Percentiles rank a stretch among this genome's conserved stretches.
phyloP scores from a whole-genome alignment of 352 stramenopile genomes.

The Globisporangium ultimum region DNA sequence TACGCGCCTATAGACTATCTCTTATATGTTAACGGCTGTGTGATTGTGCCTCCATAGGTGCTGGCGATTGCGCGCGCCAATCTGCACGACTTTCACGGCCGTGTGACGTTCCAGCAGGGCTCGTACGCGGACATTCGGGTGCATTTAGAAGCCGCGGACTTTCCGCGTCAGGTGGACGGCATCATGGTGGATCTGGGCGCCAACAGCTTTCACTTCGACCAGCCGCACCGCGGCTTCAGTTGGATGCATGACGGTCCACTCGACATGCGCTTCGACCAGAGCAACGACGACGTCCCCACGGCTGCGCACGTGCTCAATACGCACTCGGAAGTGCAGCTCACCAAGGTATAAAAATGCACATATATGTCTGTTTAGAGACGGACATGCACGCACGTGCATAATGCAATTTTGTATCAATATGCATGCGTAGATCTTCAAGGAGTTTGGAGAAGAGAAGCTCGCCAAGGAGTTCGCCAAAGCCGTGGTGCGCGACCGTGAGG shows the following conservation, averaged over 20 bases:
- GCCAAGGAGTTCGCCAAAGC: slow-evolving; percentile 82
- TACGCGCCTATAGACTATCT: too few relatives aligned
- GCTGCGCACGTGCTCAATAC: slow-evolving; percentile 68
- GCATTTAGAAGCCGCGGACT: slow-evolving; percentile 35
- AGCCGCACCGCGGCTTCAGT: slow-evolving; percentile 65
- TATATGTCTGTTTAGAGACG: too few relatives aligned
- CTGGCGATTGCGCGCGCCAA: slow-evolving; percentile 51
- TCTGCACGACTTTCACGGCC: slow-evolving; percentile 38
- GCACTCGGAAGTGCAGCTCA: slow-evolving; percentile 72
- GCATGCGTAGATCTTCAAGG: slow-evolving; percentile 54
- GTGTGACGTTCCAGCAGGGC: slow-evolving; percentile 52
- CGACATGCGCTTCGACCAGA: slow-evolving; percentile 81
- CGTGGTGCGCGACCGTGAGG: slow-evolving; percentile 66
- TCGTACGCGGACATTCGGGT: slow-evolving; percentile 54
- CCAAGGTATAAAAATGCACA: slow-evolving; percentile 18
- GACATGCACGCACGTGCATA: too few relatives aligned
- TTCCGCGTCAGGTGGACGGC: slow-evolving; percentile 53
- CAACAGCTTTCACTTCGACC: slow-evolving; percentile 84
- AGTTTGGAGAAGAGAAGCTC: slow-evolving; percentile 68
- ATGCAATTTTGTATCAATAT: not conserved
- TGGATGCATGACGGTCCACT: slow-evolving; percentile 68
- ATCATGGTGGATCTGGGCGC: slow-evolving; percentile 77
- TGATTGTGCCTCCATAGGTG: slow-evolving; percentile 18
- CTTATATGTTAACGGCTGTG: not conserved
- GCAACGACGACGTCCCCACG: slow-evolving; percentile 18